Evolutionary conservation across 495 filamentous ascomycete species (phyloP), one percentile per base, ranked within the genome.

Genomic region (Pyronema domesticum): DNA sequence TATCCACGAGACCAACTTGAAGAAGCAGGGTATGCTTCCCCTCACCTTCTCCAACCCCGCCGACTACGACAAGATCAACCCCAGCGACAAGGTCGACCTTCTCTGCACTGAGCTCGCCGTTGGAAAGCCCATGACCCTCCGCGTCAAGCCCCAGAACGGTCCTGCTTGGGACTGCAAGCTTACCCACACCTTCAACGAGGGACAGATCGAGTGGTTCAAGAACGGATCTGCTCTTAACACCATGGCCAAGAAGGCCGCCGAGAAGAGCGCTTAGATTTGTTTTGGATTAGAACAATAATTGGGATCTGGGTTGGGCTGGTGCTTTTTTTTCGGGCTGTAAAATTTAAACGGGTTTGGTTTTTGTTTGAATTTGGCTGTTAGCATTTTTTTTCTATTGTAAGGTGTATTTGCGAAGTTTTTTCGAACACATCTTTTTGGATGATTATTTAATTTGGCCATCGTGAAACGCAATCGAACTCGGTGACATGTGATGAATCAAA

Each of bases 1-100:
- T 83, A 98, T 98, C 68, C 91, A 98, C 78, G 91, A 98, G 76
- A 98, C 91, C 74, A 98, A 98, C 79, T 73, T 98, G 74, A 98
- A 98, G 86, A 98, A 98, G 82, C 91, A 98, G 79, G 91, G 91
- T 74, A 91, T 98, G 87, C 85, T 98, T 73, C 91, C 91, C 65
- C 77, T 98, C 49, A 95, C 88, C 60, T 98, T 98, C 73, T 68
- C 78, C 51, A 81, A 95, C 66, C 91, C 93, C 23, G 93, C 81
- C 67, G 91, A 98, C 71, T 98, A 98, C 71, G 91, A 98, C 69
- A 91, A 84, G 76, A 94, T 98, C 73, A 76, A 83, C 66, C 85
- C 87, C 58, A 81, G 88, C 33, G 93, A 95, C 77, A 89, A 81
- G 72, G 68, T 75, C 52, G 56, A 64, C 57, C 50, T 98, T 19